These are phyloP conservation scores for Diaporthe batatas DNA, from an alignment of 2,329 filamentous ascomycete genomes.

Conservation along the genomic window DNA sequence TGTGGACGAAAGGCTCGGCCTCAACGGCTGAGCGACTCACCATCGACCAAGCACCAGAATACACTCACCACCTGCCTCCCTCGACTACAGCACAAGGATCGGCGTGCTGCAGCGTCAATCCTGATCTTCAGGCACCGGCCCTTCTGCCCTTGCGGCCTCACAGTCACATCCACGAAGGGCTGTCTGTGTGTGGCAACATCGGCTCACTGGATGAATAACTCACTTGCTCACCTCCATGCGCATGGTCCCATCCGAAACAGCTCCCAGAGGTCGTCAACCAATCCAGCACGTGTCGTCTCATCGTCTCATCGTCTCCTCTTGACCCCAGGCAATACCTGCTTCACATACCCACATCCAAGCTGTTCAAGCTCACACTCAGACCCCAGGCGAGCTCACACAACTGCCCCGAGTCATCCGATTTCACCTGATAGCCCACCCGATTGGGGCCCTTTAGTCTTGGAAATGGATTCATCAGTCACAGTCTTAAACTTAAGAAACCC, in stretches of 20 bases:
- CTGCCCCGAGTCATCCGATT: constrained; percentile 9
- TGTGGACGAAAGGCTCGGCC: background rate
- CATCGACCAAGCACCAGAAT: background rate
- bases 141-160: no score
- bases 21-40: background rate
- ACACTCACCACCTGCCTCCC: no score
- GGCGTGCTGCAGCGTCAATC: constrained; percentile 21
- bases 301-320: constrained; percentile 10
- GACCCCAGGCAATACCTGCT: background rate
- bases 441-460: background rate
- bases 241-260: constrained; percentile 19
- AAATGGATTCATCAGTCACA: background rate
- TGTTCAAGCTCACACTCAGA: background rate
- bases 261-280: background rate
- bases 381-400: background rate
- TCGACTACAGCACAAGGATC: no score
- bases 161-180: background rate
- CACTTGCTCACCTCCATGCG: constrained; percentile 4
- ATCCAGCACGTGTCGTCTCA: constrained; percentile 25
- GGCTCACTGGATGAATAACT: background rate
- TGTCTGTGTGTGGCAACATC: constrained; percentile 17
- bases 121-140: constrained; percentile 30
- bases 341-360: background rate
- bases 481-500: background rate
- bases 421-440: background rate